Conservation (phyloP, 306 rosid species). For the Fragaria nilgerrensis region DNA sequence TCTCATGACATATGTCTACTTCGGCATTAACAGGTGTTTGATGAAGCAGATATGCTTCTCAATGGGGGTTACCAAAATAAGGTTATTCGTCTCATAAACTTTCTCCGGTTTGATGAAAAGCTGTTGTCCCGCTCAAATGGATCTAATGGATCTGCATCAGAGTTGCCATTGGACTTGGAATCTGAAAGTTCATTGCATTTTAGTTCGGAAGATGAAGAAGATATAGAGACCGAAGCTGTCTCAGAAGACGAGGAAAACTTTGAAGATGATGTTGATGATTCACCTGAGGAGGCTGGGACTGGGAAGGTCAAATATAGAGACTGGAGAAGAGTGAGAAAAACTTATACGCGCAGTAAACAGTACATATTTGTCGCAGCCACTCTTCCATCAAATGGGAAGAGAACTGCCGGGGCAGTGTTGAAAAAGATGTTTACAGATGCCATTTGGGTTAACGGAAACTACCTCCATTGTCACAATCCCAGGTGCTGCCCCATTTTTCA, state of each 20-base stretch:
- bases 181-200: slow-evolving; percentile 37
- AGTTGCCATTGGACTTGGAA: slow-evolving; percentile 39
- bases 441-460: slow-evolving; percentile 81
- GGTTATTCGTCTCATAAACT: slow-evolving; percentile 78
- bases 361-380: slow-evolving; percentile 96
- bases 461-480: slow-evolving; percentile 93
- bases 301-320: slow-evolving; percentile 41
- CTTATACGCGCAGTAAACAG: slow-evolving; percentile 79
- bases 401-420: slow-evolving; percentile 80
- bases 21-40: slow-evolving; percentile 65
- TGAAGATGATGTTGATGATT: slow-evolving; percentile 33
- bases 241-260: slow-evolving; percentile 52
- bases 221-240: slow-evolving; percentile 37
- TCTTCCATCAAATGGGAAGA: slow-evolving; percentile 94
- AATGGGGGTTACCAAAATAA: slow-evolving; percentile 91
- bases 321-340: slow-evolving; percentile 82
- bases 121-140: slow-evolving; percentile 51
- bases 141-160: slow-evolving; percentile 24
- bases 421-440: slow-evolving; percentile 87
- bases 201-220: slow-evolving; percentile 48
- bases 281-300: slow-evolving; percentile 31
- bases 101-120: slow-evolving; percentile 87
- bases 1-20: slow-evolving; percentile 1
- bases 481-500: slow-evolving; percentile 44
- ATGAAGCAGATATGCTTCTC: slow-evolving; percentile 99